Percentiles rank a stretch among this genome's conserved stretches.
These are phyloP conservation scores for Termitomyces sp. DNA, from an alignment of 768 basidiomycete species.

Conservation along the genomic window DNA sequence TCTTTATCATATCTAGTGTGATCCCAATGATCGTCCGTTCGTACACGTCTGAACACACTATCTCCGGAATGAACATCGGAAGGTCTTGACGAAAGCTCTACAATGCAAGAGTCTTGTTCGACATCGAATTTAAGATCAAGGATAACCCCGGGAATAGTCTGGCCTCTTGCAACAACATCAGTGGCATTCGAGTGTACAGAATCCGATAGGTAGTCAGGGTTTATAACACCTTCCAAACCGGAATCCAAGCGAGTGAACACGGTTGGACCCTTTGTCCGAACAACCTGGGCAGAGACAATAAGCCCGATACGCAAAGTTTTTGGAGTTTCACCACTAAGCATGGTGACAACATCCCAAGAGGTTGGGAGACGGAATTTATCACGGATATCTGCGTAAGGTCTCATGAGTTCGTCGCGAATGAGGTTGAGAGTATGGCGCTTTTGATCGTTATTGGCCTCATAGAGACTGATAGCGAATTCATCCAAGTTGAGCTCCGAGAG, in stretches of 20 bases:
- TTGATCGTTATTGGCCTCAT: slow-evolving; percentile 73
- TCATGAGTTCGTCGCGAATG: slow-evolving; percentile 80
- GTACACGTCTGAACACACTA: slow-evolving; percentile 51
- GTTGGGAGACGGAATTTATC: slow-evolving; percentile 54
- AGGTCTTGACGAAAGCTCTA: slow-evolving; percentile 71
- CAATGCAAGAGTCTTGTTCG: slow-evolving; percentile 54
- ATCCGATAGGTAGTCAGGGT: slow-evolving; percentile 53
- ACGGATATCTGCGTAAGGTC: slow-evolving; percentile 77
- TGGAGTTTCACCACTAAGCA: slow-evolving; percentile 91
- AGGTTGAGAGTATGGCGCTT: slow-evolving; percentile 88
- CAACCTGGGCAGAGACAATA: slow-evolving; percentile 72
- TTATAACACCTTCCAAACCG: slow-evolving; percentile 82
- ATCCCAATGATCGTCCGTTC: slow-evolving; percentile 62
- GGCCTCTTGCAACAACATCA: slow-evolving; percentile 65
- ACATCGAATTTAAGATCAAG: slow-evolving; percentile 64
- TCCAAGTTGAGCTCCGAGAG: slow-evolving; percentile 89
- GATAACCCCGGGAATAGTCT: slow-evolving; percentile 76
- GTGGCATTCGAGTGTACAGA: slow-evolving; percentile 30
- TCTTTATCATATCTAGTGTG: slow-evolving; percentile 59
- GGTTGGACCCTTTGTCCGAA: slow-evolving; percentile 44
- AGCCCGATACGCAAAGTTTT: slow-evolving; percentile 73
- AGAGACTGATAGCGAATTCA: slow-evolving; percentile 92
- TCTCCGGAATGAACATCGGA: slow-evolving; percentile 61
- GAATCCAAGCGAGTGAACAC: slow-evolving; percentile 83
- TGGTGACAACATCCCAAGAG: slow-evolving; percentile 83